These are phyloP conservation scores for Hsuehochloa calcarea DNA, from an alignment of 176 grass and related monocot species.

Conservation along the genomic window DNA sequence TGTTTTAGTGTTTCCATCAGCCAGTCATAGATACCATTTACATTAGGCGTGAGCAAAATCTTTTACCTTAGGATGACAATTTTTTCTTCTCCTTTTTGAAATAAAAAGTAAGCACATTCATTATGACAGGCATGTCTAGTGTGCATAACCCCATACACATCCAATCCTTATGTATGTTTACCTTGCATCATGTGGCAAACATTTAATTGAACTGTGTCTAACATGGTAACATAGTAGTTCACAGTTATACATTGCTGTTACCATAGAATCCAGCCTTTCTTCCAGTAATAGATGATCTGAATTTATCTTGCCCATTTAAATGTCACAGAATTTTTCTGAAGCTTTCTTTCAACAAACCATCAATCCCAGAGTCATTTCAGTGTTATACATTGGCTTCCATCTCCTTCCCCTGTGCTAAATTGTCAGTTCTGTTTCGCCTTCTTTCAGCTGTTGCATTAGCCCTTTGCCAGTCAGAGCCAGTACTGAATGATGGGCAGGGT, in stretches of 20 bases:
- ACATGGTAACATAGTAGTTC: background rate
- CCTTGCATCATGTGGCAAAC: background rate
- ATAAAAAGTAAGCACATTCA: background rate
- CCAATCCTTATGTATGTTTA: background rate
- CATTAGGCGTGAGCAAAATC: background rate
- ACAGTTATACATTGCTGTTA: background rate
- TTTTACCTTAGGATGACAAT: background rate
- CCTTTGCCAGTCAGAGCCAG: slow-evolving; percentile 80
- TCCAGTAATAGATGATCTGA: background rate
- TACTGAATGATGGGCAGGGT: slow-evolving; percentile 81
- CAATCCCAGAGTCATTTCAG: background rate
- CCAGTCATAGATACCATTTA: background rate
- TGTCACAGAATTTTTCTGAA: background rate
- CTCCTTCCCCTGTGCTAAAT: background rate
- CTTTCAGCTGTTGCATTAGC: slow-evolving; percentile 81
- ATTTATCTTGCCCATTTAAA: background rate
- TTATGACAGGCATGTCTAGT: background rate
- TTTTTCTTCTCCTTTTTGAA: background rate
- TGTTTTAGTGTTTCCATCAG: background rate
- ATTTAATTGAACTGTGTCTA: background rate
- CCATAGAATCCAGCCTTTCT: background rate
- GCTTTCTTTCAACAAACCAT: background rate
- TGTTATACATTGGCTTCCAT: background rate
- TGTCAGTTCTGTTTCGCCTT: background rate
- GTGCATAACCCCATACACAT: background rate